These are phyloP conservation scores for Eleusine indica DNA, from an alignment of 176 grass and related monocot genomes.

Conservation along the genomic window DNA sequence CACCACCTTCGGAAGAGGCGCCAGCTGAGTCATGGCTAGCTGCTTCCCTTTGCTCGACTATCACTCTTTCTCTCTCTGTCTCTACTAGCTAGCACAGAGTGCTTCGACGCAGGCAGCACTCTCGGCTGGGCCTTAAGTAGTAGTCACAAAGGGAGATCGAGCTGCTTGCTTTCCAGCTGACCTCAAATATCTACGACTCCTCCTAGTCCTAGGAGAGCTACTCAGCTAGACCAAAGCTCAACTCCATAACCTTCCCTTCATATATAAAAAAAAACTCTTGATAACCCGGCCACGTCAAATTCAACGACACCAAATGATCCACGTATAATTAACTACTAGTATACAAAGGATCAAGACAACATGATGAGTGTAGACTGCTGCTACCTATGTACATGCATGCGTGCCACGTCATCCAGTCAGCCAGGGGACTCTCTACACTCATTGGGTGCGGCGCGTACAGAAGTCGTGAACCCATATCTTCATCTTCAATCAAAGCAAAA, in stretches of 20 bases:
- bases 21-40: constrained; percentile 53
- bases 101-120: background rate
- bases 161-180: constrained; percentile 24
- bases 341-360: no score
- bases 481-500: background rate
- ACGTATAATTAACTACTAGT: no score
- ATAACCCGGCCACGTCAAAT: background rate
- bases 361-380: background rate
- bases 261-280: no score
- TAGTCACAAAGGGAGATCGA: background rate
- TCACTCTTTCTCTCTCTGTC: background rate
- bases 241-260: no score
- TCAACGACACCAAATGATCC: background rate
- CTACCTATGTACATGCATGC: constrained; percentile 1
- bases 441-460: background rate
- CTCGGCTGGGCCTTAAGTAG: constrained; percentile 44
- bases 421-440: background rate
- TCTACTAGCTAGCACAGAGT: background rate
- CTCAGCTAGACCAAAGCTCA: background rate
- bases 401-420: background rate
- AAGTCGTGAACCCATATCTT: background rate
- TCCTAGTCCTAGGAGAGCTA: background rate
- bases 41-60: no score
- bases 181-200: constrained; percentile 21
- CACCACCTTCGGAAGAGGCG: constrained; percentile 53